phyloP scores from a whole-genome alignment of 495 filamentous ascomycete species.

The Aspergillus nidulans region DNA sequence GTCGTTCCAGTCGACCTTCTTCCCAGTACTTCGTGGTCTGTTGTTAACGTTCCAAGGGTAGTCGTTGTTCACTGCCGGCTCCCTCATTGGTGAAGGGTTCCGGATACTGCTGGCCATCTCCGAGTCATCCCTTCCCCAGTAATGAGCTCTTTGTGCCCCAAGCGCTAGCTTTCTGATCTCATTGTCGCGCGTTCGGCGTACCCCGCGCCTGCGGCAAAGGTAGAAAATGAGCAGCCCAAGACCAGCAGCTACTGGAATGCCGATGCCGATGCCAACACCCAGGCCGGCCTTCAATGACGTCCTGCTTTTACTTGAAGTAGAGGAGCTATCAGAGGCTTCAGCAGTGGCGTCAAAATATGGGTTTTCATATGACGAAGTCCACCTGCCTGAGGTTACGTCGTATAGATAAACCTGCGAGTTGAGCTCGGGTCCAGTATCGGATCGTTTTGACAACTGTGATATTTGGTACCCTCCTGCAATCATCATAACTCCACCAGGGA shows the following conservation, averaged over 20 bases:
- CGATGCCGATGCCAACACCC: conserved; percentile 71
- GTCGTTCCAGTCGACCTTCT: conserved; percentile 26
- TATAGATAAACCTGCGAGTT: conserved; percentile 62
- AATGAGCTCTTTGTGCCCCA: conserved; percentile 43
- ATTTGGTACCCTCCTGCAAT: conserved; percentile 77
- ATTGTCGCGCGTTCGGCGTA: conserved; percentile 45
- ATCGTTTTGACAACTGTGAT: conserved; percentile 42
- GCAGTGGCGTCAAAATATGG: conserved; percentile 26
- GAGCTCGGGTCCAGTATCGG: conserved; percentile 21
- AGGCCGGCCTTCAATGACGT: conserved; percentile 57
- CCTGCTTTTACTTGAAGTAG: not conserved
- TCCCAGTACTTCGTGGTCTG: conserved; percentile 16
- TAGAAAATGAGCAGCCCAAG: conserved; percentile 51
- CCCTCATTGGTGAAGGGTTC: conserved; percentile 26
- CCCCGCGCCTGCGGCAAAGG: conserved; percentile 50
- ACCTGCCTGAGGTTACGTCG: conserved; percentile 70
- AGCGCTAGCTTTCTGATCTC: conserved; percentile 50
- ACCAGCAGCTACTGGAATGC: conserved; percentile 50
- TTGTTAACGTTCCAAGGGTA: conserved; percentile 38
- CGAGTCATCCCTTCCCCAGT: conserved; percentile 35
- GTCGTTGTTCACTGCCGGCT: conserved; percentile 18
- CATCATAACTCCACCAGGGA: conserved; percentile 89
- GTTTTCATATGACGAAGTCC: conserved; percentile 65
- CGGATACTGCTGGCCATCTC: conserved; percentile 36
- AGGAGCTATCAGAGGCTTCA: not conserved